Conservation (phyloP, 2,329 filamentous ascomycete genomes). For the Aureobasidium subglaciale region DNA sequence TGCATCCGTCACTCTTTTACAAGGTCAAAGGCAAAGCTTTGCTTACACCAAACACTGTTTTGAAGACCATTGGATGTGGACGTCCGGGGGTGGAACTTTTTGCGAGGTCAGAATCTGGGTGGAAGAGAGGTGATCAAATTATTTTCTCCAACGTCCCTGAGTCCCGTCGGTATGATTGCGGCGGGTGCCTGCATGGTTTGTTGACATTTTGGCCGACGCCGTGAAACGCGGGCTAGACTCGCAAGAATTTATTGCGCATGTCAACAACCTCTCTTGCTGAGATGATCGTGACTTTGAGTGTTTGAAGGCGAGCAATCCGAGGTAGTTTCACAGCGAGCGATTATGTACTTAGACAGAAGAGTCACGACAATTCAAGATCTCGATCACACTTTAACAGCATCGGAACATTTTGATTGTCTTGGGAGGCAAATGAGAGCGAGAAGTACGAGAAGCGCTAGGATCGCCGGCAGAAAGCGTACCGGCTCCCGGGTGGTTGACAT, state of each 20-base stretch:
- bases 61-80: neutral
- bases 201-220: neutral
- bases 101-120: neutral
- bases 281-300: neutral
- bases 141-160: neutral
- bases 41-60: neutral
- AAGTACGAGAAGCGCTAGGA: neutral
- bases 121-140: neutral
- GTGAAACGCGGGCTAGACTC: slow-evolving; percentile 13
- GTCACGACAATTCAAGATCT: neutral
- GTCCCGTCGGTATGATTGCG: slow-evolving; percentile 4
- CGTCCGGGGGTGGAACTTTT: neutral
- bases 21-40: no score
- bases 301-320: neutral
- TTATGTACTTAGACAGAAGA: neutral
- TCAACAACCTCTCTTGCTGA: neutral
- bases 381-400: no score
- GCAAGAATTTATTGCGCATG: slow-evolving; percentile 4
- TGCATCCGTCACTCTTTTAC: no score
- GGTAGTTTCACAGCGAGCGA: neutral
- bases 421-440: slow-evolving; percentile 10
- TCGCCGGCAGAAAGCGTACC: slow-evolving; percentile 1
- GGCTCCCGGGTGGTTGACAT: slow-evolving; percentile 6
- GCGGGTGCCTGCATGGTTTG: slow-evolving; percentile 11
- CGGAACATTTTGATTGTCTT: neutral